A percentile compares a stretch with the other conserved stretches of the same genome.
Conservation (phyloP, 768 basidiomycete genomes). For the Inosperma sp. region DNA sequence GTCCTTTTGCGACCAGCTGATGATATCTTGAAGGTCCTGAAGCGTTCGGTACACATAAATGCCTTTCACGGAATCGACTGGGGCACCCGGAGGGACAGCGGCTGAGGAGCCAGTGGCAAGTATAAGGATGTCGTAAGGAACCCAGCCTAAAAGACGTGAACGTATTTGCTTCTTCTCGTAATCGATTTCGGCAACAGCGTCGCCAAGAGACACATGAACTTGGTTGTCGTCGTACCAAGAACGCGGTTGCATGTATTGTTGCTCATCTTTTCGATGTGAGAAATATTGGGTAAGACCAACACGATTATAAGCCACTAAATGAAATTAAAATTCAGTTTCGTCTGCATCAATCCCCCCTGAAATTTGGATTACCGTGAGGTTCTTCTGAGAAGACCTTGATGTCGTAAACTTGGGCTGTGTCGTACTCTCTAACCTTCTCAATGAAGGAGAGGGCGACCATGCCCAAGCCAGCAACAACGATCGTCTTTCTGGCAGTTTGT, state of each 20-base stretch:
- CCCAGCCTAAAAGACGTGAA: conserved; percentile 1
- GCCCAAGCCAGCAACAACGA: conserved; percentile 2
- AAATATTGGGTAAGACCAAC: conserved; percentile 4
- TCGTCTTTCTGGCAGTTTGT: not conserved
- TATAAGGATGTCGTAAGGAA: conserved; percentile 58
- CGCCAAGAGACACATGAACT: conserved; percentile 1
- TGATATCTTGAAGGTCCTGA: conserved; percentile 59
- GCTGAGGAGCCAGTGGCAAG: conserved; percentile 69
- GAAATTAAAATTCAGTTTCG: not conserved
- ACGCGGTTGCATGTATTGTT: conserved; percentile 2
- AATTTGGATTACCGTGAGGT: not conserved
- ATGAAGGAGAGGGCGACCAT: conserved; percentile 6
- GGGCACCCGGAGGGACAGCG: conserved; percentile 54
- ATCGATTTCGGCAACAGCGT: conserved; percentile 2
- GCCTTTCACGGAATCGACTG: conserved; percentile 43
- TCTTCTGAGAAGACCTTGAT: not conserved
- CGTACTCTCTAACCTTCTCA: conserved; percentile 1
- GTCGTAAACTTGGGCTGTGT: not conserved
- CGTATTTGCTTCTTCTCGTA: not conserved
- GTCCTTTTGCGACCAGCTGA: conserved; percentile 48
- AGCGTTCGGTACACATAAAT: conserved; percentile 73
- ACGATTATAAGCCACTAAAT: conserved; percentile 1
- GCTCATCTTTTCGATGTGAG: conserved; percentile 2
- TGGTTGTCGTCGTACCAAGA: conserved; percentile 7
- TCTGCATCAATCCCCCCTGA: not conserved